Percentiles rank a stretch among this genome's conserved stretches.
These are phyloP conservation scores for Cyphellophora attinorum DNA, from an alignment of 2,329 filamentous ascomycete species.

Conservation along the genomic window DNA sequence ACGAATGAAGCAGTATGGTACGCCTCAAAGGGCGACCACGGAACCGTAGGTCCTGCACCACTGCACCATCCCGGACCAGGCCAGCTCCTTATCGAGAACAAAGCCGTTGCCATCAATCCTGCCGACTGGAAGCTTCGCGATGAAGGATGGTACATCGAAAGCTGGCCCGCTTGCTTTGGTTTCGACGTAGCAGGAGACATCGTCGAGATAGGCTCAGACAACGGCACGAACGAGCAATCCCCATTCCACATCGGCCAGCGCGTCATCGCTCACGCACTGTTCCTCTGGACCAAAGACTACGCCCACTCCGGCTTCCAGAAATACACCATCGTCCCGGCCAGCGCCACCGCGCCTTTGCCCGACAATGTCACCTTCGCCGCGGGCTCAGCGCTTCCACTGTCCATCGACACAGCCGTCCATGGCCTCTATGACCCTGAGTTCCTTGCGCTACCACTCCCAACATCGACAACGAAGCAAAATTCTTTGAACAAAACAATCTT, in stretches of 20 bases:
- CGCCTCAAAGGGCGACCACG: too few species aligned
- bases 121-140: conserved; percentile 27
- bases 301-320: conserved; percentile 17
- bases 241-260: conserved; percentile 17
- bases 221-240: too few species aligned
- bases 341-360: conserved; percentile 22
- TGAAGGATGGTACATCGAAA: conserved; percentile 9
- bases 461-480: not conserved
- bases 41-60: conserved; percentile 15
- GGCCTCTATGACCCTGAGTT: conserved; percentile 20
- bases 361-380: conserved; percentile 22
- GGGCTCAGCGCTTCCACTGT: conserved; percentile 26
- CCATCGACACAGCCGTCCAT: conserved; percentile 23
- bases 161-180: conserved; percentile 16
- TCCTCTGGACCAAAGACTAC: not conserved
- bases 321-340: conserved; percentile 18
- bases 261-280: conserved; percentile 17
- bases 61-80: conserved; percentile 9
- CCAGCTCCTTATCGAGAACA: conserved; percentile 19
- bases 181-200: conserved; percentile 14
- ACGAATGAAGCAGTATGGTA: too few species aligned
- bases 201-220: conserved; percentile 9
- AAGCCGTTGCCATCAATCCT: conserved; percentile 21
- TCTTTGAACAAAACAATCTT: conserved; percentile 13
- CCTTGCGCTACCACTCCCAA: not conserved